phyloP scores from a whole-genome alignment of 2,329 filamentous ascomycete genomes.

The Hypoxylon sp. region DNA sequence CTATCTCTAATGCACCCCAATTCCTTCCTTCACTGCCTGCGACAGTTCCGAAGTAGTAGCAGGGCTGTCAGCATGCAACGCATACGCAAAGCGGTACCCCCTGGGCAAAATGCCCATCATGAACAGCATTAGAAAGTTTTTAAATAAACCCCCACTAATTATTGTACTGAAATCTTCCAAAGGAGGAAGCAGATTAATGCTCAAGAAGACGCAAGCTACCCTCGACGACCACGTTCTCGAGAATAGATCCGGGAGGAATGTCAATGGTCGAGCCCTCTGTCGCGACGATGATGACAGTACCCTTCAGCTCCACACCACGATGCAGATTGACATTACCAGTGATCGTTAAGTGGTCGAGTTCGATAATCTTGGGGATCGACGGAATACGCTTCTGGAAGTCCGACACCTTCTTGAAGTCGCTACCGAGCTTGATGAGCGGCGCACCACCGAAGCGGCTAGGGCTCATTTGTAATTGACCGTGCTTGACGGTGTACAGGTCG shows the following conservation, averaged over 20 bases:
- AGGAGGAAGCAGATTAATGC: constrained; percentile 57
- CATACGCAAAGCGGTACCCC: too few relatives aligned
- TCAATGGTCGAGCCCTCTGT: constrained; percentile 98
- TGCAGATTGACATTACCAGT: constrained; percentile 97
- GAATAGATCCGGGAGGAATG: constrained; percentile 92
- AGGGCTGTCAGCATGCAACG: too few relatives aligned
- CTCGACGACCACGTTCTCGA: constrained; percentile 99
- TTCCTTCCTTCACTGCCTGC: too few relatives aligned
- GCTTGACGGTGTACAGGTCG: constrained; percentile 97
- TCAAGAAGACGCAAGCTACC: constrained; percentile 83
- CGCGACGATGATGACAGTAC: constrained; percentile 98
- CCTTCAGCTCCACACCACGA: constrained; percentile 94
- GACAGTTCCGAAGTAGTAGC: too few relatives aligned
- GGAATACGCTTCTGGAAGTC: constrained; percentile 91
- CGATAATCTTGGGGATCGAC: constrained; percentile 88
- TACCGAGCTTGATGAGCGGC: constrained; percentile 97
- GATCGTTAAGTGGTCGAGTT: constrained; percentile 95
- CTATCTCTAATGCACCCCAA: too few relatives aligned
- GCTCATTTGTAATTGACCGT: constrained; percentile 97
- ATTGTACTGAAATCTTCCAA: too few relatives aligned
- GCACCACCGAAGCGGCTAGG: constrained; percentile 95
- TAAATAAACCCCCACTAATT: too few relatives aligned
- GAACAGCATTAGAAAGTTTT: too few relatives aligned
- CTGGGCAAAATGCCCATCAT: too few relatives aligned
- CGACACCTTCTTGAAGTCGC: constrained; percentile 99